Conservation (phyloP, 768 basidiomycete genomes). For the Peribolospora kevripleyi region DNA sequence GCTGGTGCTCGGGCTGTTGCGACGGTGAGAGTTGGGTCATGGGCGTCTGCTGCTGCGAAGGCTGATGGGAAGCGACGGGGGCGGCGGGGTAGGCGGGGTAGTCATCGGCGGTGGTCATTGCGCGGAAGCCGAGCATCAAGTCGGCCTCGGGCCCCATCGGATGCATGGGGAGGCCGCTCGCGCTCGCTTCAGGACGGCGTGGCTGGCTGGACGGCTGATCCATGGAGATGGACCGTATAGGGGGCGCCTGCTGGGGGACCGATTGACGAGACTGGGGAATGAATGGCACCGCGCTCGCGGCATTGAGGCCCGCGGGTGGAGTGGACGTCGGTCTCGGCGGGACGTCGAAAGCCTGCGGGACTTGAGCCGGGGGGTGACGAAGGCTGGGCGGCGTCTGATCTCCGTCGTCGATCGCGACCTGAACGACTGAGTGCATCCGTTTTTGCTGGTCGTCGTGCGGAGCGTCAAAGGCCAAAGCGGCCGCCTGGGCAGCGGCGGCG, state of each 20-base stretch:
- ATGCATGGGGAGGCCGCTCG: background rate
- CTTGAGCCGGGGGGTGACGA: background rate
- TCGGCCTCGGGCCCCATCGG: background rate
- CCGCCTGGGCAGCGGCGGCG: background rate
- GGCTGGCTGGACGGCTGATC: background rate
- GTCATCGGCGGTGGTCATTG: background rate
- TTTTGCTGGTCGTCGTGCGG: background rate
- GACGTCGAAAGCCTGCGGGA: background rate
- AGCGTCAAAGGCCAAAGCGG: background rate
- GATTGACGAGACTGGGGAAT: background rate
- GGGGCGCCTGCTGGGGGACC: background rate
- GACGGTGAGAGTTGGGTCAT: background rate
- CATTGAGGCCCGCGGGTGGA: constrained; percentile 2
- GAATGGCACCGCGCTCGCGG: constrained; percentile 2
- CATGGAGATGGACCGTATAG: background rate
- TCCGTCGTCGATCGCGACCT: background rate
- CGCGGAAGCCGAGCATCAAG: background rate
- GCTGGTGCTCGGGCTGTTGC: background rate
- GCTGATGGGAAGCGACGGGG: background rate
- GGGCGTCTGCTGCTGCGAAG: background rate
- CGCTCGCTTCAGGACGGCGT: background rate
- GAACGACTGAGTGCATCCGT: background rate
- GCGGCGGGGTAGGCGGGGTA: background rate
- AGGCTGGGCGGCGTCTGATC: background rate
- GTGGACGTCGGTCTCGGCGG: constrained; percentile 4